Base-by-base conservation (phyloP, 108 stramenopile genomes). In the Nannochloropsis salina region DNA sequence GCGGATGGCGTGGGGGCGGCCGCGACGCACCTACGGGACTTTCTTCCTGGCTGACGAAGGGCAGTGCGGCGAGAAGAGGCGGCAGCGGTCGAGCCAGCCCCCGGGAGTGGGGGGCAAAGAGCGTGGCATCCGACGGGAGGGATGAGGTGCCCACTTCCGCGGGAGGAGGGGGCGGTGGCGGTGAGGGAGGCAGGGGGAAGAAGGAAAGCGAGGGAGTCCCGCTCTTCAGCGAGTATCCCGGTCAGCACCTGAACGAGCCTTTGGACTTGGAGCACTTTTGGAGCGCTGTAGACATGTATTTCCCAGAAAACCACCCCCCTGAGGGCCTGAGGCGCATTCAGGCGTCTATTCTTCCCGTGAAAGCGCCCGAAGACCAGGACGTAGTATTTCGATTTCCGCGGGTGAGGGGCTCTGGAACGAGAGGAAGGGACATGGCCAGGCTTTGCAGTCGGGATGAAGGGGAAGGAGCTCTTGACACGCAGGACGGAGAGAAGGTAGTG, bases 201-300 rank as follows among this genome's bases (percentile, higher is more conserved):
- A 15, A 15, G 47, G 61, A 6, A 74, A n/a, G 61, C 80, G 80
- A 80, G 42, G 42, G 21, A 18, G 22, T 42, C 10, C 21, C 80
- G 80, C 22, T 80, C 79, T 21, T 22, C 21, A 51, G 80, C 80
- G 42, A 85, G 85, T 81, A 41, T 85, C 42, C 80, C 80, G 80
- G 86, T 44, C 22, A 83, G 83, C 43, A 81, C 83, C 41, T 81
- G 82, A 21, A 31, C 41, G 42, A 84, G 44, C 81, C 43, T 83
- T 83, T 86, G 83, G 86, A 86, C 83, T 44, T 86, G 43, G 83
- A 83, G 45, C 86, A 86, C 42, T 86, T 83, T 86, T 86, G 86
- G 86, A 84, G 83, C n/a, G 80, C 41, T 20, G 80, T 44, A 45
- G 41, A 81, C 20, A 42, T 42, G 21, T 61, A 22, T 45, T 86